Conservation (phyloP, 805 yeast species). For the Suhomyces prunicola region DNA sequence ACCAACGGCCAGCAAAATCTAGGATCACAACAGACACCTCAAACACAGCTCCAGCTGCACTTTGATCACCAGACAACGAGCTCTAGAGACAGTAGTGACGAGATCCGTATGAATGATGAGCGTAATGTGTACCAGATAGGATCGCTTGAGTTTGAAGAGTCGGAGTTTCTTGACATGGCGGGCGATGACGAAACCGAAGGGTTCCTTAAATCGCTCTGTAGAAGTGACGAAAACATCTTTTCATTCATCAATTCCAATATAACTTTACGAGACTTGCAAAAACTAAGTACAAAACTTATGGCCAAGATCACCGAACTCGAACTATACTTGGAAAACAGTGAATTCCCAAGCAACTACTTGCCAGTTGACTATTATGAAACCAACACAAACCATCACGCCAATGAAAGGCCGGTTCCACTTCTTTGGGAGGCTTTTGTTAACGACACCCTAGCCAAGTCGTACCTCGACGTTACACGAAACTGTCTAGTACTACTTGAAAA, state of each 20-base stretch:
- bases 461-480: constrained; percentile 30
- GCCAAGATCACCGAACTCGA: constrained; percentile 29
- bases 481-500: constrained; percentile 30
- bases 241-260: constrained; percentile 43
- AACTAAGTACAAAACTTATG: constrained; percentile 34
- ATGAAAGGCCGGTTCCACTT: not conserved
- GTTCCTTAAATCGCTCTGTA: constrained; percentile 44
- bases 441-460: constrained; percentile 27
- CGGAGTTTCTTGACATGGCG: constrained; percentile 40
- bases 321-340: constrained; percentile 27
- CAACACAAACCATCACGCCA: constrained; percentile 4
- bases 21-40: not conserved
- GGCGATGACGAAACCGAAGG: constrained; percentile 51
- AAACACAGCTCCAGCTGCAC: not conserved
- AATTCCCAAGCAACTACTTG: constrained; percentile 29
- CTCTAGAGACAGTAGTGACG: constrained; percentile 4
- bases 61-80: constrained; percentile 1
- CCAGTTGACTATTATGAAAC: constrained; percentile 11
- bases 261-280: constrained; percentile 42
- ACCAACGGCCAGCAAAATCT: not conserved
- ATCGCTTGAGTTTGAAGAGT: constrained; percentile 49
- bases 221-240: constrained; percentile 26
- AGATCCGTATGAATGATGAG: constrained; percentile 19
- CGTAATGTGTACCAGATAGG: constrained; percentile 41
- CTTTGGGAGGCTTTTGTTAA: constrained; percentile 35